Evolutionary conservation across 1,284 basidiomycete genomes (phyloP), one percentile per base, ranked within the genome.

Genomic region (Apiotrichum sp.): DNA sequence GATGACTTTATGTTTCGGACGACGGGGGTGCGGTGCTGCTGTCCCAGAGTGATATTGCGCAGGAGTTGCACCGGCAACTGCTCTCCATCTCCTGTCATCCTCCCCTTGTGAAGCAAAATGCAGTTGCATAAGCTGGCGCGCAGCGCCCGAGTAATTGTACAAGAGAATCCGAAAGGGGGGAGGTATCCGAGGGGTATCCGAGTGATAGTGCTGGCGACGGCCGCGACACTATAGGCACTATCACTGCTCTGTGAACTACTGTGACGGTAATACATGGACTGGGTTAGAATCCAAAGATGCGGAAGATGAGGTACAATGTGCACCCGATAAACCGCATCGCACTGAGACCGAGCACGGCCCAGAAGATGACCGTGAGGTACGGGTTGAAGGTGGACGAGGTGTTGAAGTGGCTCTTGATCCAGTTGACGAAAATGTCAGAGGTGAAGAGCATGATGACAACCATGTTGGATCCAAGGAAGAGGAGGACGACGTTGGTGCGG

Each of bases 381-480:
- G 89, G 89, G 71, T 93, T 92, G 79, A 92, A 91, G 16, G 58
- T 63, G 22, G 64, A 50, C 31, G 79, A 77, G 14, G 81, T 78
- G 33, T 61, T 52, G 46, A 75, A 72, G 58, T 70, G 60, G 11
- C 49, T 58, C 50, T 61, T 66, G 53, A 74, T 64, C 72, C 66
- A 78, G 45, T 67, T 66, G 5, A 80, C 81, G 78, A 93, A 93
- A 3, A 83, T 83, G 3, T 77, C 78, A 2, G 86, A 89, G 2
- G 89, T 93, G 78, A 93, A 92, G 50, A 86, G 80, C 38, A 92
- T 69, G 63, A 92, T 88, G 80, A 93, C 83, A 56, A 71, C 81
- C 86, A 92, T 86, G 76, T 93, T 93, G 4, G 84, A 84, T 39
- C 86, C 88, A 49, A 92, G 81, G 87, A 89, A 93, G 3, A 86